These are phyloP conservation scores for Amanita pallidorosea DNA, from an alignment of 768 basidiomycete genomes.

Conservation along the genomic window DNA sequence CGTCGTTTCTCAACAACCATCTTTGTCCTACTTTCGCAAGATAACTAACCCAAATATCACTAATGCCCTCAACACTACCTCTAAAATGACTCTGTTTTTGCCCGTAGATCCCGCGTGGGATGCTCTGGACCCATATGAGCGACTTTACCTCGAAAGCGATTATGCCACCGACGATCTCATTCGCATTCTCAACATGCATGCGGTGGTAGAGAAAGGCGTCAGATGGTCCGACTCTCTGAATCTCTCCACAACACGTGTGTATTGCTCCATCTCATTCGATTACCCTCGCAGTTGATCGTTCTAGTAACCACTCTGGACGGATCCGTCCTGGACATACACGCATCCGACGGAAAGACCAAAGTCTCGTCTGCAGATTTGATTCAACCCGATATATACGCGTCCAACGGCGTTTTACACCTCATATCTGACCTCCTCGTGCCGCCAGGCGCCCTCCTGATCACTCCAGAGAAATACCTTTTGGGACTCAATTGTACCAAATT, in stretches of 20 bases:
- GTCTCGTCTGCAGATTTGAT: conserved; percentile 51
- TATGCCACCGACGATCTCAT: conserved; percentile 75
- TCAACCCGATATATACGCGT: conserved; percentile 81
- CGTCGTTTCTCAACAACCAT: conserved; percentile 45
- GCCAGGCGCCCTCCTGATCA: conserved; percentile 62
- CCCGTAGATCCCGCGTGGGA: conserved; percentile 82
- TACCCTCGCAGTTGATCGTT: conserved; percentile 7
- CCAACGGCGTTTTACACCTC: conserved; percentile 91
- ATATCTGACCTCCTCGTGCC: conserved; percentile 78
- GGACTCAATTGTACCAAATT: conserved; percentile 87
- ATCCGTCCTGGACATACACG: conserved; percentile 47
- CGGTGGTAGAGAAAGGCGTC: conserved; percentile 48
- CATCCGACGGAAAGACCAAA: conserved; percentile 40
- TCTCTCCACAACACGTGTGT: conserved; percentile 42
- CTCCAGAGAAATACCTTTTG: conserved; percentile 92
- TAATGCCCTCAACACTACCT: conserved; percentile 47
- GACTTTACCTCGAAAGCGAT: conserved; percentile 79
- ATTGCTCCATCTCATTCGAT: background rate
- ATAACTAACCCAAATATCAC: conserved; percentile 55
- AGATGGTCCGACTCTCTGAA: conserved; percentile 58
- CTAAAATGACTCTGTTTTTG: conserved; percentile 81
- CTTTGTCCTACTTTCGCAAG: conserved; percentile 63
- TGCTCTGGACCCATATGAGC: conserved; percentile 65
- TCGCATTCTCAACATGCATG: conserved; percentile 71
- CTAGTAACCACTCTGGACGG: conserved; percentile 67